Evolutionary conservation across 2,329 filamentous ascomycete species (phyloP).

Genomic region (Colletotrichum paranaense): DNA sequence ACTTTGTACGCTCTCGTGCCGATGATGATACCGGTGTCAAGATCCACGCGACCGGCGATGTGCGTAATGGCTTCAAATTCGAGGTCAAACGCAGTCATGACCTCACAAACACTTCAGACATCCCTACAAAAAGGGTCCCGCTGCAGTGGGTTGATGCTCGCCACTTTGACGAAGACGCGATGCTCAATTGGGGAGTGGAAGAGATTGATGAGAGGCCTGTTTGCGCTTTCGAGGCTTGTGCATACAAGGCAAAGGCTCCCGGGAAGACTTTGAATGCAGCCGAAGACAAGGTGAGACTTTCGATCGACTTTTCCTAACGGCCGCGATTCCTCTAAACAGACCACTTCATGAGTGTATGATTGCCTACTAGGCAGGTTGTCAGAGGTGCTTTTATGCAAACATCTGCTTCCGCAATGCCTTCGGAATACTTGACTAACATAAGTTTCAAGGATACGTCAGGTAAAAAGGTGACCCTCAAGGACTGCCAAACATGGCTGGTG

Average conservation of each 20-base stretch:
- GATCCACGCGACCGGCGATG: background rate
- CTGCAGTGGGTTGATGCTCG: background rate
- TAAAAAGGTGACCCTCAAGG: background rate
- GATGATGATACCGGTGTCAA: background rate
- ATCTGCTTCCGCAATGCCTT: background rate
- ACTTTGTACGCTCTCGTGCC: background rate
- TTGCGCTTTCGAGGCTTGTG: background rate
- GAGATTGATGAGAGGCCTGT: background rate
- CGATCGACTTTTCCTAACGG: background rate
- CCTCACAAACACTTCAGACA: background rate
- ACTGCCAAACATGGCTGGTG: background rate
- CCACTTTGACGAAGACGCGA: background rate
- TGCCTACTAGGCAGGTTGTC: too few relatives aligned
- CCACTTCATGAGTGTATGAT: background rate
- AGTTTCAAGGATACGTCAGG: background rate
- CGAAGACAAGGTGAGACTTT: background rate
- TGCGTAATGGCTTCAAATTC: background rate
- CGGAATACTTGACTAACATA: background rate
- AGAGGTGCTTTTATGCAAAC: background rate
- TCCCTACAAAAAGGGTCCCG: background rate
- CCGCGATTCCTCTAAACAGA: background rate
- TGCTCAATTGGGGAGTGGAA: background rate
- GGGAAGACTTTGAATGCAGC: background rate
- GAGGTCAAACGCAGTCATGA: background rate
- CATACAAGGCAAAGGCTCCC: background rate